A percentile compares a stretch with the other conserved stretches of the same genome.
Conservation (phyloP, 1,139 yeast species). For the Geotrichum citri-aurantii region DNA sequence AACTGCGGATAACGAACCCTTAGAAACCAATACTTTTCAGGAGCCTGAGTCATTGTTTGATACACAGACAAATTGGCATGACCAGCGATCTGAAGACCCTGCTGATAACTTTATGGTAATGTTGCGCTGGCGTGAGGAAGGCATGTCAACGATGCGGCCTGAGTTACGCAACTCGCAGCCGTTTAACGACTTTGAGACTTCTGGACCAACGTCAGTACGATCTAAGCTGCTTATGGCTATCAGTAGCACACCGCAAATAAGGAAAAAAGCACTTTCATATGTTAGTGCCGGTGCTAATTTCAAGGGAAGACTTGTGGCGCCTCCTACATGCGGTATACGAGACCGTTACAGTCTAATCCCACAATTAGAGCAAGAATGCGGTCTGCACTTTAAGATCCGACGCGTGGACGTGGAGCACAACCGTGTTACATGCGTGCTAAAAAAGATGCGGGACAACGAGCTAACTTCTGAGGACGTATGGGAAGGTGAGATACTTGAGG, state of each 20-base stretch:
- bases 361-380: background rate
- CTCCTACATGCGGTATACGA: background rate
- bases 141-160: background rate
- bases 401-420: conserved; percentile 5
- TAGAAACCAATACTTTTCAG: background rate
- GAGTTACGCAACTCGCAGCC: background rate
- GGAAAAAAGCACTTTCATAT: background rate
- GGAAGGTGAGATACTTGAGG: conserved; percentile 15
- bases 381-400: background rate
- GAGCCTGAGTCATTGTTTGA: background rate
- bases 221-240: background rate
- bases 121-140: background rate
- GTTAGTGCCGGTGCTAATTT: background rate
- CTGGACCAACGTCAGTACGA: background rate
- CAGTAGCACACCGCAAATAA: background rate
- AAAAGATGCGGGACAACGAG: background rate
- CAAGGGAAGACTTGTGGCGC: background rate
- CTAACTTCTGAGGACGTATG: conserved; percentile 4
- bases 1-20: background rate
- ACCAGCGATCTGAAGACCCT: background rate
- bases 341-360: background rate
- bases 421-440: conserved; percentile 2
- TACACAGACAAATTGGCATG: background rate
- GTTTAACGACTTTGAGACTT: background rate
- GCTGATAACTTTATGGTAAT: background rate